Conservation (phyloP, 768 basidiomycete genomes). For the Hemileccinum impolitum region DNA sequence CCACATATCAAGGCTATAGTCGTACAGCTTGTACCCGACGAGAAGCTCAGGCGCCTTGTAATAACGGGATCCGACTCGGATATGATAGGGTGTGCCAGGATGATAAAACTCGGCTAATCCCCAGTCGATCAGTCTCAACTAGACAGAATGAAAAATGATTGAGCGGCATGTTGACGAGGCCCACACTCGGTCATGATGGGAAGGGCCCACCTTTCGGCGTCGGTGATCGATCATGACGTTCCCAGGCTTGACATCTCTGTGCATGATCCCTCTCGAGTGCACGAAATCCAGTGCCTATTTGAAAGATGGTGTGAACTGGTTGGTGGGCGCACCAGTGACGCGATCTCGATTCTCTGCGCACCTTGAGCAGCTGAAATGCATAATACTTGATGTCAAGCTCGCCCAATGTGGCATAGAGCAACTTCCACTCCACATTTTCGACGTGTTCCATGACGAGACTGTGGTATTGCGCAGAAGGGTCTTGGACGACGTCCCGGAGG, state of each 20-base stretch:
- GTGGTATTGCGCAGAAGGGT: conserved; percentile 57
- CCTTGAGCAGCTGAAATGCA: conserved; percentile 61
- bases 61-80: conserved; percentile 67
- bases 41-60: conserved; percentile 74
- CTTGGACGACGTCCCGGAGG: conserved; percentile 65
- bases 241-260: conserved; percentile 63
- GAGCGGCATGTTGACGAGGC: not conserved
- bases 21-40: conserved; percentile 69
- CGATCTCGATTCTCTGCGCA: conserved; percentile 17
- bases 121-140: conserved; percentile 69
- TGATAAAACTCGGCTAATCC: conserved; percentile 77
- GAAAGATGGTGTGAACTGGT: no score
- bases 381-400: conserved; percentile 69
- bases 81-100: conserved; percentile 65
- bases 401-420: conserved; percentile 52
- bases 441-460: conserved; percentile 69
- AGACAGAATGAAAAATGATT: not conserved
- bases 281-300: conserved; percentile 60
- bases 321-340: not conserved
- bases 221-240: conserved; percentile 76
- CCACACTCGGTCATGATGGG: not conserved
- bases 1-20: conserved; percentile 73
- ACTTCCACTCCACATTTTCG: conserved; percentile 65
- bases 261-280: conserved; percentile 72
- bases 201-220: conserved; percentile 47